Percentiles rank a stretch among this genome's conserved stretches.
phyloP scores from a whole-genome alignment of 78 protist genomes.

The Protostelium mycophagum region DNA sequence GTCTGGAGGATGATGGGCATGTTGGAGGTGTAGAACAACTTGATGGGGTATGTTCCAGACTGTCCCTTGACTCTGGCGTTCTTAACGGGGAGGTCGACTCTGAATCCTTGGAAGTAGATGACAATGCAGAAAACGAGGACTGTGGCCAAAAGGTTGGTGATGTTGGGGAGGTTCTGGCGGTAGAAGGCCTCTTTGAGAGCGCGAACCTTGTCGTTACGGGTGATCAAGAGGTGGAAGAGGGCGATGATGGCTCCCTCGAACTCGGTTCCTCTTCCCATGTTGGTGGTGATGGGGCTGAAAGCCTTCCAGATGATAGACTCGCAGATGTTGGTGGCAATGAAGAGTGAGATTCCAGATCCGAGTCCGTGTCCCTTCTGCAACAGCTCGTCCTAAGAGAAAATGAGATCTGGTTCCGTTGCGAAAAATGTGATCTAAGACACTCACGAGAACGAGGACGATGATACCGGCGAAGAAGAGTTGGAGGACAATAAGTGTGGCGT shows the following conservation, averaged over 20 bases:
- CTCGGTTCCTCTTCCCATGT: conserved; percentile 97
- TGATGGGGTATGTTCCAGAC: conserved; percentile 95
- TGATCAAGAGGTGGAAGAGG: conserved; percentile 91
- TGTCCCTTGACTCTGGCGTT: conserved; percentile 50
- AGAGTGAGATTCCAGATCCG: conserved; percentile 98
- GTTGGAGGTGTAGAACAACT: conserved; percentile 99
- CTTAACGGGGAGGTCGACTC: conserved; percentile 91
- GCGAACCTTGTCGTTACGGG: conserved; percentile 85
- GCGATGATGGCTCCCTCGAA: conserved; percentile 99
- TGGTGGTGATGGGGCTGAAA: conserved; percentile 97
- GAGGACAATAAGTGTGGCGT: conserved; percentile 88
- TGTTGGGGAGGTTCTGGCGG: conserved; percentile 98
- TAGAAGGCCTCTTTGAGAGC: conserved; percentile 98
- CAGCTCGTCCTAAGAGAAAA: conserved; percentile 89
- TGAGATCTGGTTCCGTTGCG: neutral
- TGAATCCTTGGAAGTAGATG: conserved; percentile 98
- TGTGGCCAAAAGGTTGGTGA: conserved; percentile 97
- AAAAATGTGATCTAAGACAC: conserved; percentile 3
- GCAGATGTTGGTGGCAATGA: conserved; percentile 99
- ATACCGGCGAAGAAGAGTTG: conserved; percentile 98
- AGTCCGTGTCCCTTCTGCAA: conserved; percentile 99
- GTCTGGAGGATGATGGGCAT: conserved; percentile 99
- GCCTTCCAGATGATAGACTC: conserved; percentile 99
- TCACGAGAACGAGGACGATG: conserved; percentile 86
- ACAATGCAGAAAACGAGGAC: conserved; percentile 96